phyloP scores from a whole-genome alignment of 345 rosid species.

The Gossypium australe region DNA sequence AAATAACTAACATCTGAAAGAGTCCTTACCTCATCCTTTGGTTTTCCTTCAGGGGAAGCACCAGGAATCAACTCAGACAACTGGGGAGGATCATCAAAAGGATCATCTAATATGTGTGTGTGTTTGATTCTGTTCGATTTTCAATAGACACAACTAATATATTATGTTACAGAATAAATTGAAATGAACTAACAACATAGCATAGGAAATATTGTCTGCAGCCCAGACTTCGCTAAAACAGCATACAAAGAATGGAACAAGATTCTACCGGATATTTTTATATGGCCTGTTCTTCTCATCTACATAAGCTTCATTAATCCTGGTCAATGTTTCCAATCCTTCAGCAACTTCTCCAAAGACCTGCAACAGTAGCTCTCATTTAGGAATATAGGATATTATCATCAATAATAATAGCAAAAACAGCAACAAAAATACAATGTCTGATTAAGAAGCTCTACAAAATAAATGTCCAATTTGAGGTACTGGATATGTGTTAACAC shows the following conservation, averaged over 20 bases:
- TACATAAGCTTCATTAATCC: constrained; percentile 77
- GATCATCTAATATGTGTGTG: constrained; percentile 76
- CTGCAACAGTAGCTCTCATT: constrained; percentile 26
- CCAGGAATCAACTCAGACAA: constrained; percentile 71
- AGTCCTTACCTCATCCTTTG: constrained; percentile 70
- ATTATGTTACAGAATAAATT: not conserved
- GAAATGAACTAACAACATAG: constrained; percentile 1
- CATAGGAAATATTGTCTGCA: not conserved
- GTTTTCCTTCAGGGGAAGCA: constrained; percentile 91
- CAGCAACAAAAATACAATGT: not conserved
- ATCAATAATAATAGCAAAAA: not conserved
- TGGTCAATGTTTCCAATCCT: constrained; percentile 73
- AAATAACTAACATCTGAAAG: constrained; percentile 5
- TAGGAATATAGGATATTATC: not conserved
- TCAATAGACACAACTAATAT: constrained; percentile 1
- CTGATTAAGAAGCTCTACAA: not conserved
- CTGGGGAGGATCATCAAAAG: constrained; percentile 83
- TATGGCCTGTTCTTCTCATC: constrained; percentile 76
- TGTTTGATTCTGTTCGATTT: constrained; percentile 63
- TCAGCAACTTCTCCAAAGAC: constrained; percentile 95
- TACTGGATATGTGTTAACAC: not conserved
- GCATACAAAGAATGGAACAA: constrained; percentile 3
- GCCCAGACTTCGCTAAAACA: not conserved
- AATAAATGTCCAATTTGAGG: not conserved
- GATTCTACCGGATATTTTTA: constrained; percentile 63